These are phyloP conservation scores for Parathielavia appendiculata DNA, from an alignment of 495 filamentous ascomycete genomes.

Conservation along the genomic window DNA sequence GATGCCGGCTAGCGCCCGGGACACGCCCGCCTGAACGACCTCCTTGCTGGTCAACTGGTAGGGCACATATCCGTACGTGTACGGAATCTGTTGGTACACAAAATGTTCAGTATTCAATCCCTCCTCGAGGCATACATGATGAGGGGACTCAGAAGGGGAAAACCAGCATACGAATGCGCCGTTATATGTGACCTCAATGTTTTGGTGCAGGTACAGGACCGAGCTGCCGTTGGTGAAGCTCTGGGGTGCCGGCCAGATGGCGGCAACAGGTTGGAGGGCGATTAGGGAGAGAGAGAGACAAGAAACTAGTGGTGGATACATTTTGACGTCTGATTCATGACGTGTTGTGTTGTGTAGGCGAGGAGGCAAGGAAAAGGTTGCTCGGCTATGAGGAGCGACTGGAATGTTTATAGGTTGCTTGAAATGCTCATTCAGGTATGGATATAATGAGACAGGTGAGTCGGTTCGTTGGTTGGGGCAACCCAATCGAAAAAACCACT, in stretches of 20 bases:
- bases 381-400: background rate
- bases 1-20: conserved; percentile 45
- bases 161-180: conserved; percentile 46
- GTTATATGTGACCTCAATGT: conserved; percentile 53
- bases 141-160: conserved; percentile 14
- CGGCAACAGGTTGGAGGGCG: conserved; percentile 34
- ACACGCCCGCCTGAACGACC: conserved; percentile 46
- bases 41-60: conserved; percentile 39
- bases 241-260: conserved; percentile 58
- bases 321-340: conserved; percentile 14
- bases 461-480: conserved; percentile 5
- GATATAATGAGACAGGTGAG: conserved; percentile 13
- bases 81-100: conserved; percentile 38
- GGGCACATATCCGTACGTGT: conserved; percentile 39
- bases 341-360: background rate
- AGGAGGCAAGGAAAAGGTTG: conserved; percentile 1
- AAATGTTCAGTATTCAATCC: conserved; percentile 26
- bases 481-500: conserved; percentile 12
- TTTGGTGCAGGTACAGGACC: conserved; percentile 51
- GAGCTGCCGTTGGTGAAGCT: conserved; percentile 48
- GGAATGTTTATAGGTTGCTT: conserved; percentile 17
- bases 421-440: conserved; percentile 1
- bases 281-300: conserved; percentile 32
- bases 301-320: conserved; percentile 32
- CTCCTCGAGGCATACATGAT: conserved; percentile 10